These are phyloP conservation scores for Cicer chorassanicum DNA, from an alignment of 306 rosid species.

Conservation along the genomic window DNA sequence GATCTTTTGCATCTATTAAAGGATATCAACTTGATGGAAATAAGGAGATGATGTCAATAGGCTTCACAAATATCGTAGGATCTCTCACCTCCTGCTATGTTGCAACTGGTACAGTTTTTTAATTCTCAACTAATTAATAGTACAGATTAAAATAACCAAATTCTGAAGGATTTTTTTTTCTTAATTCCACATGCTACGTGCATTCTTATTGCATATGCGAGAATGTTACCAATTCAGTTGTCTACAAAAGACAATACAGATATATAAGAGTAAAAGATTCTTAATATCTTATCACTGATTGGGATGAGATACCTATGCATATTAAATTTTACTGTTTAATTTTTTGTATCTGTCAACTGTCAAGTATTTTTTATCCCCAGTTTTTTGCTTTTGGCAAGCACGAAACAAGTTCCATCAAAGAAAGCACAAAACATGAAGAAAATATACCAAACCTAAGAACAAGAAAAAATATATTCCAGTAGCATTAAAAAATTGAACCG, in stretches of 20 bases:
- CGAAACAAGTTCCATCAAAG: neutral
- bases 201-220: neutral
- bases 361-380: neutral
- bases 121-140: neutral
- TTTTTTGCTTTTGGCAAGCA: slow-evolving; percentile 12
- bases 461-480: neutral
- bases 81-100: slow-evolving; percentile 90
- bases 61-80: slow-evolving; percentile 81
- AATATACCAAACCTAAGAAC: neutral
- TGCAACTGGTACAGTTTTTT: slow-evolving; percentile 68
- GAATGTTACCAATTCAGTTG: neutral
- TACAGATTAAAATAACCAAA: neutral
- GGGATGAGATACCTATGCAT: neutral
- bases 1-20: slow-evolving; percentile 78
- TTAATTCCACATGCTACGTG: neutral
- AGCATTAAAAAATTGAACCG: slow-evolving; percentile 6
- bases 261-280: neutral
- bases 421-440: neutral
- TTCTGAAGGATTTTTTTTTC: neutral
- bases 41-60: slow-evolving; percentile 86
- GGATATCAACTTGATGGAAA: slow-evolving; percentile 84
- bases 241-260: neutral
- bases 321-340: neutral
- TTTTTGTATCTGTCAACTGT: neutral
- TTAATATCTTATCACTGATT: neutral